Evolutionary conservation across 768 basidiomycete genomes (phyloP), one percentile per base, ranked within the genome.

Genomic region (Mycena venus): DNA sequence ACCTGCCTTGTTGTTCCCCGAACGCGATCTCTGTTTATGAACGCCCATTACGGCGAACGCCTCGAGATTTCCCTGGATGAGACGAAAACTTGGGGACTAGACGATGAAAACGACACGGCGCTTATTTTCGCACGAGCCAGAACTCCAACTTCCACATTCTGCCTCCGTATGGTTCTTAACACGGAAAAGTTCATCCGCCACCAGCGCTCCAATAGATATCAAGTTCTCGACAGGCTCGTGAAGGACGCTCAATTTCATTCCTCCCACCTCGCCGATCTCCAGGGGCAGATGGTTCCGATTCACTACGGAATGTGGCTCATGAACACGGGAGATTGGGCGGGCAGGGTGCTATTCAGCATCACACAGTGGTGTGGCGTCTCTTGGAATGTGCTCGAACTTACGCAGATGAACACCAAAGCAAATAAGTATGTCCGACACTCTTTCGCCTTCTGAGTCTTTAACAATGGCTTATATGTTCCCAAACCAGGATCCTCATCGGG

Each of bases 301-400:
- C 70, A 72, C 32, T 65, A 72, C 32, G 70, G 70, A 23, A 53
- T 72, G 51, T 72, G 70, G 61, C 11, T 59, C 21, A 65, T 65
- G 62, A 32, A 72, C 36, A 64, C 63, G 7, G 62, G 62, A 11
- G 70, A 58, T 23, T 67, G 64, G 71, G 71, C 56, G 14, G 71
- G 71, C 21, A 58, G 36, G 25, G 55, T 67, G 8, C 29, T 72
- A 47, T 59, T 72, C n/a, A 71, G 51, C 42, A 42, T 72, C 23
- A 72, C 70, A 2, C 61, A 47, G 55, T 72, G 70, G 70, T 72
- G 70, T 23, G 70, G 70, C 1, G 12, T 58, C 0, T 42, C 70
- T 12, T 72, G 62, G 62, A 44, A n/a, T 10, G 36, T 34, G 2
- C 40, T 72, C 2, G 31, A 25, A 2, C 12, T 21, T 8, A 65